Conservation (phyloP, 495 filamentous ascomycete species). For the Hypoxylon crocopeplum region DNA sequence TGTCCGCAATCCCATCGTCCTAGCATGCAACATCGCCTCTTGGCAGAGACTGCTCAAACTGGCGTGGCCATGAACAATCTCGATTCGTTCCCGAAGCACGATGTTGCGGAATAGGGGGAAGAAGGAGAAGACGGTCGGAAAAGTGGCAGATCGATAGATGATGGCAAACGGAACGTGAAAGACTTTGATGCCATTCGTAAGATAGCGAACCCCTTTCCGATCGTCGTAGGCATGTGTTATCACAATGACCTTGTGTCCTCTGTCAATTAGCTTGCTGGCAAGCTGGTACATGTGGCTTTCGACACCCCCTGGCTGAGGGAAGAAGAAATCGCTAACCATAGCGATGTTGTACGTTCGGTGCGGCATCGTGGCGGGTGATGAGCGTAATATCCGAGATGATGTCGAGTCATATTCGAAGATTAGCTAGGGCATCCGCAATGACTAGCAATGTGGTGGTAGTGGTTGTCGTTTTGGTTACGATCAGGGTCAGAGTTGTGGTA, state of each 20-base stretch:
- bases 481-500: too few species aligned
- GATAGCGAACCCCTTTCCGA: slow-evolving; percentile 91
- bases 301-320: slow-evolving; percentile 92
- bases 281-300: slow-evolving; percentile 99
- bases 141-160: slow-evolving; percentile 92
- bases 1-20: slow-evolving; percentile 94
- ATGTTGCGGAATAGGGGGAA: slow-evolving; percentile 98
- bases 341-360: slow-evolving; percentile 65
- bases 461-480: not conserved
- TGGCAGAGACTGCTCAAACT: slow-evolving; percentile 91
- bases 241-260: slow-evolving; percentile 96
- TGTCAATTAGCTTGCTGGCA: slow-evolving; percentile 92
- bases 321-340: slow-evolving; percentile 99
- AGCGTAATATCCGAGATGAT: slow-evolving; percentile 7
- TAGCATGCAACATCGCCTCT: slow-evolving; percentile 92
- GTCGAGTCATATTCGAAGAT: slow-evolving; percentile 39
- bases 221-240: slow-evolving; percentile 96
- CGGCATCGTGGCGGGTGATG: slow-evolving; percentile 53
- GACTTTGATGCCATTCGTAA: slow-evolving; percentile 97
- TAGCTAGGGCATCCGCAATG: slow-evolving; percentile 14
- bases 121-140: slow-evolving; percentile 97
- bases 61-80: slow-evolving; percentile 96
- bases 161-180: slow-evolving; percentile 96
- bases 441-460: slow-evolving; percentile 10
- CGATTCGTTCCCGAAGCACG: slow-evolving; percentile 87